phyloP scores from a whole-genome alignment of 306 rosid species.

The Malus fusca region DNA sequence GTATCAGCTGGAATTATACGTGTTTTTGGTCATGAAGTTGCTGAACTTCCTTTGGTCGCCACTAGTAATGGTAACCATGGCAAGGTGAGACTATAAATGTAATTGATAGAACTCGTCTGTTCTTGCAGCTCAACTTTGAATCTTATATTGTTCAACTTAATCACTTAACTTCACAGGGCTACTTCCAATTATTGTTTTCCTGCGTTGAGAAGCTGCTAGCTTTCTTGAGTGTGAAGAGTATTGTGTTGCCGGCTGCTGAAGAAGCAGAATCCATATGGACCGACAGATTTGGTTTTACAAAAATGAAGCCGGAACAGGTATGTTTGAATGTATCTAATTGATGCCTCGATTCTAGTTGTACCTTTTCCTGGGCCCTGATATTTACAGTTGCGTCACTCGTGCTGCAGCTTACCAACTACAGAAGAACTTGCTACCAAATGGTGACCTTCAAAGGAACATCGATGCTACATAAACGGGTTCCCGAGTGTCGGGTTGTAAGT shows the following conservation, averaged over 20 bases:
- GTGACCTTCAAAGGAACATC: constrained; percentile 85
- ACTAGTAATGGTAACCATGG: constrained; percentile 78
- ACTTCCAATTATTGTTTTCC: constrained; percentile 80
- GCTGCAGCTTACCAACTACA: constrained; percentile 66
- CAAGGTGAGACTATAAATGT: constrained; percentile 42
- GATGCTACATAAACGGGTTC: constrained; percentile 77
- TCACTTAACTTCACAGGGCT: constrained; percentile 52
- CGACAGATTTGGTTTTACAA: constrained; percentile 71
- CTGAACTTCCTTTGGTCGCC: constrained; percentile 92
- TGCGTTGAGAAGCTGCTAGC: constrained; percentile 82
- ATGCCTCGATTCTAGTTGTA: neutral
- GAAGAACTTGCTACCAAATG: constrained; percentile 68
- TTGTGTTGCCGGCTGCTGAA: constrained; percentile 90
- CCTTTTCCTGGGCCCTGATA: neutral
- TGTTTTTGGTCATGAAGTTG: constrained; percentile 71
- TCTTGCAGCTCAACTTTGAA: constrained; percentile 71
- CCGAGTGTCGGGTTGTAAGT: constrained; percentile 45
- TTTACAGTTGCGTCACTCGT: constrained; percentile 2
- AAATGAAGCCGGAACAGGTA: constrained; percentile 77
- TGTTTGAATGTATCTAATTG: neutral
- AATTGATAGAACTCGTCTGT: constrained; percentile 16
- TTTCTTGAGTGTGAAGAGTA: constrained; percentile 64
- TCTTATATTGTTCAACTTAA: neutral
- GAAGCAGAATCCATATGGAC: constrained; percentile 94
- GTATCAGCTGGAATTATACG: constrained; percentile 89